Base-by-base conservation (phyloP, 805 yeast genomes). In the Tetrapisispora iriomotensis region DNA sequence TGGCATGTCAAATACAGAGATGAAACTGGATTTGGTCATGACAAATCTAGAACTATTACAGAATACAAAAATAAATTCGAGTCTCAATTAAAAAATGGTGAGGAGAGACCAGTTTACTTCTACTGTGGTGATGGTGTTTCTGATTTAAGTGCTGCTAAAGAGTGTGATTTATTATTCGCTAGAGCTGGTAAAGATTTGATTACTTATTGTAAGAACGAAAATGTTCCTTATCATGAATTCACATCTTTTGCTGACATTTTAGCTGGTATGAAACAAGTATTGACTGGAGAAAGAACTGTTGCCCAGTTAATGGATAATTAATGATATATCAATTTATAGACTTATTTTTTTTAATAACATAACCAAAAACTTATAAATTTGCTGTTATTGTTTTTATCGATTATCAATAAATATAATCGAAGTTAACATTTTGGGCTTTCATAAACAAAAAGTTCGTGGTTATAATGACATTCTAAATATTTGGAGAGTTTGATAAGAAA, bases 81-180 rank as follows among this genome's bases (percentile, higher is more conserved):
- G 19, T 45, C 58, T 9, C 57, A 58, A 17, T 50, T 44, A 45
- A 49, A 40, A 13, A 48, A 51, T 10, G 62, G 59, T 26, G 59
- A 52, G 7, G 53, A 61, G 17, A 70, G 74, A 36, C 95, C 94
- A 13, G 66, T 68, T 29, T 71, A 86, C 50, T 85, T 90, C 60
- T 92, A 92, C 68, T 84, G 95, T 55, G 99, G 99, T 43, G 99
- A 92, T 60, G 99, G 99, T 47, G 96, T 92, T 24, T 80, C 94
- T 34, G 99, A 92, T 61, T 68, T 92, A 50, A 76, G 86, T 42
- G 98, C 98, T 19, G 96, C 97, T 19, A 80, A 82, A 56, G 96
- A 92, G 62, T 87, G 98, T 29, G 90, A 92, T 61, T 68, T 90
- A 49, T 66, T 92, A 48, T 92, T 90, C 62, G 98, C 98, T 34